Evolutionary conservation across 345 rosid genomes (phyloP), one percentile per base, ranked within the genome.

Genomic region (Mangifera indica): DNA sequence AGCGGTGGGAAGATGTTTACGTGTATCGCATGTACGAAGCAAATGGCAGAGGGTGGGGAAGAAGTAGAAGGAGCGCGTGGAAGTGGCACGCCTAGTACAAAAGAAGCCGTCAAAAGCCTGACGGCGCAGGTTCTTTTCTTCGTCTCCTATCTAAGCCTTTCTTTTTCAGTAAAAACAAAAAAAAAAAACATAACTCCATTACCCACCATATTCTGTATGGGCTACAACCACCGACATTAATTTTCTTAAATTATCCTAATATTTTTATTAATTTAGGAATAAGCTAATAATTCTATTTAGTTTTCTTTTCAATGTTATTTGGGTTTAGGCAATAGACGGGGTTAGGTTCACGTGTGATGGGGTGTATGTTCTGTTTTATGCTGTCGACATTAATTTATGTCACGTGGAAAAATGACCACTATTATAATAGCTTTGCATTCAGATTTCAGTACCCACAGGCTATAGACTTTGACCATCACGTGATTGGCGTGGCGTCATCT

Each of bases 101-200:
- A 88, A 81, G 99, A 95, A 81, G 91, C 99, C 88, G 99, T 92
- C 92, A 95, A 91, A 85, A 91, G 97, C 98, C 91, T 95, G 67
- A 95, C 99, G 63, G 72, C 93, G 42, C 99, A 95, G 98, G 99
- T 95, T 61, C 77, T 24, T 44, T 44, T 37, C 63, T 71, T 71
- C 66, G 59, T 29, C 70, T 69, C 46, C 69, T 26, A 49, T 40
- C 72, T 49, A 49, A 49, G n/a, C 53, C 53, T 59, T 17, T 64
- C 75, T 65, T 69, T 71, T 29, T 45, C 65, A 34, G 65, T 37
- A 60, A 60, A 37, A 56, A 34, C 18, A 60, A 60, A 34, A 44
- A 60, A 34, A 44, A 18, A 9, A 60, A 49, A 14, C 53, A 49
- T 49, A 15, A 49, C 18, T 49, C 53, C 53, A 49, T 49, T 49